Percentiles rank a stretch among this genome's conserved stretches.
These are phyloP conservation scores for Aspergillus haitiensis DNA, from an alignment of 495 filamentous ascomycete species.

Conservation along the genomic window DNA sequence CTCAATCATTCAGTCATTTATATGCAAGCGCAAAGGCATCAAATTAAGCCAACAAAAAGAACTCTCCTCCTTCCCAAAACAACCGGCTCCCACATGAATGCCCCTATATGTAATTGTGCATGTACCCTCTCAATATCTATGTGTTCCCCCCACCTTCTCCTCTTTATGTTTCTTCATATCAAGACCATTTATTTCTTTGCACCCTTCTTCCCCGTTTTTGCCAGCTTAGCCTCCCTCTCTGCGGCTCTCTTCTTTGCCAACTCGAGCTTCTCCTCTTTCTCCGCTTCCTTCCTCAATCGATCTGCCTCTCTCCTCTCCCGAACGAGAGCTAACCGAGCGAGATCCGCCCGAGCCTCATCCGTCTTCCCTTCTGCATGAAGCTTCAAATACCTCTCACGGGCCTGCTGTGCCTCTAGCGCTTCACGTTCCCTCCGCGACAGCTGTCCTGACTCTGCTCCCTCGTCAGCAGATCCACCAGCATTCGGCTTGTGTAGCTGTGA, in stretches of 20 bases:
- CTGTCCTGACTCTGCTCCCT: slow-evolving; percentile 45
- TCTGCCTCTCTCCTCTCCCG: slow-evolving; percentile 85
- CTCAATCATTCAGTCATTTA: too few species aligned
- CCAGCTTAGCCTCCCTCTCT: slow-evolving; percentile 41
- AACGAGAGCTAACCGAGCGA: slow-evolving; percentile 78
- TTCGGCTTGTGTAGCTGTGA: slow-evolving; percentile 55
- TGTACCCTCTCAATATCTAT: too few species aligned
- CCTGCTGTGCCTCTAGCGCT: slow-evolving; percentile 81
- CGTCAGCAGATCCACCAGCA: slow-evolving; percentile 26
- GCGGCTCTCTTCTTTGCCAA: slow-evolving; percentile 49
- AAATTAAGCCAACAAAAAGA: too few species aligned
- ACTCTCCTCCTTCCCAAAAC: too few species aligned
- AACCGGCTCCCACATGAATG: too few species aligned
- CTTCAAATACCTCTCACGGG: slow-evolving; percentile 89
- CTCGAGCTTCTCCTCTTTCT: slow-evolving; percentile 73
- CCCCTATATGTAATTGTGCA: too few species aligned
- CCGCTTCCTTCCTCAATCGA: slow-evolving; percentile 73
- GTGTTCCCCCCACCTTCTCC: too few species aligned
- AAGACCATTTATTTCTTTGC: slow-evolving; percentile 2
- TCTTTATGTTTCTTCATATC: not conserved
- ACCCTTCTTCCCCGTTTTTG: slow-evolving; percentile 38
- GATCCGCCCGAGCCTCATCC: slow-evolving; percentile 90
- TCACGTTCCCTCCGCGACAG: slow-evolving; percentile 83
- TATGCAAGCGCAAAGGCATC: too few species aligned
- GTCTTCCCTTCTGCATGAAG: slow-evolving; percentile 95